Percentiles rank a stretch among this genome's conserved stretches.
phyloP scores from a whole-genome alignment of 2,329 filamentous ascomycete species.

The Hypomyces rosellus region DNA sequence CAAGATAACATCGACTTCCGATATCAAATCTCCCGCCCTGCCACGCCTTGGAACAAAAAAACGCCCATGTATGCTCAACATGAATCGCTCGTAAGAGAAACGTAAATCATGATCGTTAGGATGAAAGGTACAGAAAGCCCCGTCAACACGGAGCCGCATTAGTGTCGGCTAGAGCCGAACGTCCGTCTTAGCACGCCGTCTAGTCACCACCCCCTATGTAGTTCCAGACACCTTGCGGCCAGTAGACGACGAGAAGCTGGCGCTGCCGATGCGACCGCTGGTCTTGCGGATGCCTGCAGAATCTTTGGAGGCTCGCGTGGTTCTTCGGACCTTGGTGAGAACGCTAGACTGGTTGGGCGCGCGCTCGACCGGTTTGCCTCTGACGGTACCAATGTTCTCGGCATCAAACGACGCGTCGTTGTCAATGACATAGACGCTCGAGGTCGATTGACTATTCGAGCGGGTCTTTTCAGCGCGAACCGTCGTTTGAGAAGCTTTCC shows the following conservation, averaged over 20 bases:
- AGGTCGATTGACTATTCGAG: constrained; percentile 71
- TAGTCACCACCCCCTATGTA: constrained; percentile 17
- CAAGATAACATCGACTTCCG: constrained; percentile 6
- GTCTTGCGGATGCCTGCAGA: constrained; percentile 56
- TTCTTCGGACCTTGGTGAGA: constrained; percentile 59
- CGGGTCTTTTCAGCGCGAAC: constrained; percentile 56
- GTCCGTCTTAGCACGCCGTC: constrained; percentile 5
- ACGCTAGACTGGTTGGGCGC: constrained; percentile 49
- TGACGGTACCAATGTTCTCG: constrained; percentile 59
- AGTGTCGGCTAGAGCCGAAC: background rate
- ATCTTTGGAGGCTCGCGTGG: constrained; percentile 49
- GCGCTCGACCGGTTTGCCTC: constrained; percentile 54
- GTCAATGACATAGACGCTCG: constrained; percentile 58
- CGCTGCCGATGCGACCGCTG: constrained; percentile 58
- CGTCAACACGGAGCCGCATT: constrained; percentile 2
- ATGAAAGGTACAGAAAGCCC: constrained; percentile 8
- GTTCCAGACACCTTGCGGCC: constrained; percentile 49
- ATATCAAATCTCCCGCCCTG: constrained; percentile 5
- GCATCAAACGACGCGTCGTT: constrained; percentile 64
- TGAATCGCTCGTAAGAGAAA: constrained; percentile 34
- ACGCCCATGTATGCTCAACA: constrained; percentile 41
- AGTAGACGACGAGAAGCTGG: constrained; percentile 39
- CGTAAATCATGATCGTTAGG: constrained; percentile 39
- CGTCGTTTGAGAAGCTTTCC: constrained; percentile 58
- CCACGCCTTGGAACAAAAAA: constrained; percentile 17